Evolutionary conservation across 805 yeast genomes (phyloP).

Genomic region (Saccharomyces jurei): DNA sequence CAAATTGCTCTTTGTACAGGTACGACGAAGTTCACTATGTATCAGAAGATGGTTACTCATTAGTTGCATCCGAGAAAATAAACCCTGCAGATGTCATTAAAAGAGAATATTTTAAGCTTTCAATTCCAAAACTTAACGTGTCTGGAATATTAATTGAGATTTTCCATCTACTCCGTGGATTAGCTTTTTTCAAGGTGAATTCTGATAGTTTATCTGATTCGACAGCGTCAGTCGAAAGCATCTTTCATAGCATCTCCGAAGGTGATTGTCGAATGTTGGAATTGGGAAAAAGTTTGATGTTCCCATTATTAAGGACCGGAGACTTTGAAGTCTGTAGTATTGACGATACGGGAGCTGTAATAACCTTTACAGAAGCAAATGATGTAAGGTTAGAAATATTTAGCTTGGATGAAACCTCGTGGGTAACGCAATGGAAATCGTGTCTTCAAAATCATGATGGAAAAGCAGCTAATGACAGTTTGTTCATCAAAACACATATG

Average conservation of each 20-base stretch:
- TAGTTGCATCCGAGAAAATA: conserved; percentile 5
- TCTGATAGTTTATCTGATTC: conserved; percentile 12
- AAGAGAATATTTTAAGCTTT: conserved; percentile 5
- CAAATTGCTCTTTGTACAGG: conserved; percentile 3
- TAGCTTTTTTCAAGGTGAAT: conserved; percentile 23
- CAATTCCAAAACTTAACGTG: conserved; percentile 1
- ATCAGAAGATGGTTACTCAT: conserved; percentile 1
- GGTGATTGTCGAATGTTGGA: conserved; percentile 10
- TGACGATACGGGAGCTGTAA: conserved; percentile 7
- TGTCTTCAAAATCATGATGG: conserved; percentile 11
- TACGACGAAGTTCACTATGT: conserved; percentile 6
- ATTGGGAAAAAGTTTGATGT: conserved; percentile 24
- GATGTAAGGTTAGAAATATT: conserved; percentile 11
- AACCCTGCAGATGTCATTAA: conserved; percentile 1
- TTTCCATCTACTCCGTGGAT: conserved; percentile 18
- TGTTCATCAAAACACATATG: background rate
- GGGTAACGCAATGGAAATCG: conserved; percentile 24
- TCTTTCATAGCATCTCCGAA: conserved; percentile 10
- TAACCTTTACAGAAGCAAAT: conserved; percentile 20
- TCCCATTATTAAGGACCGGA: conserved; percentile 19
- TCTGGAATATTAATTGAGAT: conserved; percentile 19
- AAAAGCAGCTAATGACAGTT: background rate
- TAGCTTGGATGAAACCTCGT: conserved; percentile 18
- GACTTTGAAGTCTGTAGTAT: conserved; percentile 15
- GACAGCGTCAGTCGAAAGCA: conserved; percentile 2